Evolutionary conservation across 2,329 filamentous ascomycete species (phyloP).

Genomic region (Phaeoacremonium minimum): DNA sequence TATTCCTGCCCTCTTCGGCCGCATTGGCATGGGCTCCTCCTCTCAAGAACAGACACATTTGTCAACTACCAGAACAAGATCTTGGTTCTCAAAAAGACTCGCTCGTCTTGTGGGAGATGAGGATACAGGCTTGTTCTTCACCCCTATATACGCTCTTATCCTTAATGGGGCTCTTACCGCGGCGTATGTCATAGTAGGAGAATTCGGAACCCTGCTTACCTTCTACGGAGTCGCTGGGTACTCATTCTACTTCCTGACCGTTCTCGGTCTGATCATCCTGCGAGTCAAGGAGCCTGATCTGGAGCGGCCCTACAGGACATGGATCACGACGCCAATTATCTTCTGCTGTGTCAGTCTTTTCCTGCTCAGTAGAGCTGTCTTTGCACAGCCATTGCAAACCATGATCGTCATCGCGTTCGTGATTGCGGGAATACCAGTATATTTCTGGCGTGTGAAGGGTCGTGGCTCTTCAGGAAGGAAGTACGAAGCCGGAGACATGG

Average conservation of each 20-base stretch:
- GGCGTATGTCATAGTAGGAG: slow-evolving; percentile 78
- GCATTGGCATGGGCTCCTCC: slow-evolving; percentile 62
- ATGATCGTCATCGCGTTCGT: slow-evolving; percentile 84
- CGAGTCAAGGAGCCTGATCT: slow-evolving; percentile 82
- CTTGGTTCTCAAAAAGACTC: slow-evolving; percentile 55
- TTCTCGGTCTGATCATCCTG: slow-evolving; percentile 87
- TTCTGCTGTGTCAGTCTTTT: slow-evolving; percentile 98
- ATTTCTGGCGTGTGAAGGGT: slow-evolving; percentile 78
- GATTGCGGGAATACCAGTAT: slow-evolving; percentile 77
- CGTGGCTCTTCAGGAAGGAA: slow-evolving; percentile 46
- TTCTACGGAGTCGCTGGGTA: slow-evolving; percentile 98
- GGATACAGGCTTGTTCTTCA: slow-evolving; percentile 79
- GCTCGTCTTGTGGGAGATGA: slow-evolving; percentile 68
- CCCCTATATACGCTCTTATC: slow-evolving; percentile 85
- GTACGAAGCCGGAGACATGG: slow-evolving; percentile 21
- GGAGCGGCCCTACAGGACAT: slow-evolving; percentile 88
- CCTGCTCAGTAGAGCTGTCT: slow-evolving; percentile 79
- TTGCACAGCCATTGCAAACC: slow-evolving; percentile 88
- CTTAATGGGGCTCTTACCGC: slow-evolving; percentile 74
- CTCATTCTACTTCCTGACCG: slow-evolving; percentile 94
- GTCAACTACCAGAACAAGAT: slow-evolving; percentile 42
- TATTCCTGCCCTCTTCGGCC: slow-evolving; percentile 77
- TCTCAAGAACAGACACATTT: slow-evolving; percentile 30
- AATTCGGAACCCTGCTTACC: slow-evolving; percentile 87
- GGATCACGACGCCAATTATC: slow-evolving; percentile 95